Evolutionary conservation across 352 stramenopile genomes (phyloP).

Genomic region (Thalassiosira gravida): DNA sequence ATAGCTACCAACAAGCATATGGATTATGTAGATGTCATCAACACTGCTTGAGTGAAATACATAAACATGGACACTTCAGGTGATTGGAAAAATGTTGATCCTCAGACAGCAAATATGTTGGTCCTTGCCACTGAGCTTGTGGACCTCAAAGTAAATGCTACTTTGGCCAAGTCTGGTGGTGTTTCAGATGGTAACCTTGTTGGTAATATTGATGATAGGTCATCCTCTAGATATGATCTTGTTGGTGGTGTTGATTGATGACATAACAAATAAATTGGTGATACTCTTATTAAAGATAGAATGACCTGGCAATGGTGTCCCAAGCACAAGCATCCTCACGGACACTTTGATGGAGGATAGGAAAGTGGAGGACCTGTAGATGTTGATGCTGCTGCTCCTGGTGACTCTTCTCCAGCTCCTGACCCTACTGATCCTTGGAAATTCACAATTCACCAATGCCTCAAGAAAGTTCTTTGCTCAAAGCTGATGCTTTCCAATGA

Average conservation of each 20-base stretch:
- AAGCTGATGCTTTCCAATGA: not conserved
- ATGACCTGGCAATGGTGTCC: constrained; percentile 16
- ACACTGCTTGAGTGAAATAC: constrained; percentile 4
- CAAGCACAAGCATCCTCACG: not conserved
- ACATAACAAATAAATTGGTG: too few species aligned
- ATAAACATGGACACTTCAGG: constrained; percentile 10
- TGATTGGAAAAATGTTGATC: constrained; percentile 14
- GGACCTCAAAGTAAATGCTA: too few species aligned
- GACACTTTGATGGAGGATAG: constrained; percentile 13
- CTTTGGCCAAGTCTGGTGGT: too few species aligned
- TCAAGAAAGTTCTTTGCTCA: constrained; percentile 23
- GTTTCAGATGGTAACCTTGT: too few species aligned
- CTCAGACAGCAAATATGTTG: not conserved
- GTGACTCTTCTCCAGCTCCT: not conserved
- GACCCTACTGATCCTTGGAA: not conserved
- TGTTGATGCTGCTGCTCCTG: not conserved
- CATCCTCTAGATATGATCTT: too few species aligned
- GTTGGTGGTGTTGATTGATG: too few species aligned
- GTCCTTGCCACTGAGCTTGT: not conserved
- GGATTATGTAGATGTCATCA: too few species aligned
- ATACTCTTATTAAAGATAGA: too few species aligned
- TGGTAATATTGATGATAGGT: too few species aligned
- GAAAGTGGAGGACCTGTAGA: not conserved
- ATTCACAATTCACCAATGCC: not conserved
- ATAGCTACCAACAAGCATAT: too few species aligned